Percentiles rank a stretch among this genome's conserved stretches.
Evolutionary conservation across 805 yeast species (phyloP).

Genomic region (Saitoella complicata): DNA sequence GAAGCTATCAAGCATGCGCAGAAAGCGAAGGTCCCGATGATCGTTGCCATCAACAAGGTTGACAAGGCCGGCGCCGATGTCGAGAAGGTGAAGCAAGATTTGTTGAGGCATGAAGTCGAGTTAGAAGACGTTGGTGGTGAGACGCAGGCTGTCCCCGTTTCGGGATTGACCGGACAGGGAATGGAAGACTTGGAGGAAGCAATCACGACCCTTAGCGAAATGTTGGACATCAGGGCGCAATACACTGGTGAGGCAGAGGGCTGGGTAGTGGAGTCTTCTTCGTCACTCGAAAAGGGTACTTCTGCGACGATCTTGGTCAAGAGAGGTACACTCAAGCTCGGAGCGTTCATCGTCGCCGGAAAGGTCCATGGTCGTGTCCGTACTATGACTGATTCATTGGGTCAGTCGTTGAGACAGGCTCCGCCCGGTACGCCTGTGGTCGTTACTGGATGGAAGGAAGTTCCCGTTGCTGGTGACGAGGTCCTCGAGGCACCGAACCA

Average conservation of each 20-base stretch:
- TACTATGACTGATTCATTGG: conserved; percentile 58
- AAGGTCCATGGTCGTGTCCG: conserved; percentile 71
- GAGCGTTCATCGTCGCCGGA: conserved; percentile 71
- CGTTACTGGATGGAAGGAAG: conserved; percentile 82
- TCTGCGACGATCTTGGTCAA: conserved; percentile 73
- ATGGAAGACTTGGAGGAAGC: conserved; percentile 86
- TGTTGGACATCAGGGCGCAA: conserved; percentile 60
- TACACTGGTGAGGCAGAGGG: conserved; percentile 49
- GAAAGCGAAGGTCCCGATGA: conserved; percentile 61
- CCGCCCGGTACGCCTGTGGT: conserved; percentile 84
- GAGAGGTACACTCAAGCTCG: conserved; percentile 58
- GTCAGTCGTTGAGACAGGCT: conserved; percentile 46
- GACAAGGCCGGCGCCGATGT: conserved; percentile 66
- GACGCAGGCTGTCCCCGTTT: conserved; percentile 70
- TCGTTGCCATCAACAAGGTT: conserved; percentile 86
- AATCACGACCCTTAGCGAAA: conserved; percentile 66
- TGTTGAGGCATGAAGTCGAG: conserved; percentile 61
- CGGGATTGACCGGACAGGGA: conserved; percentile 71
- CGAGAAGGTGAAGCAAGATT: conserved; percentile 61
- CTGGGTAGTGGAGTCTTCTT: conserved; percentile 74
- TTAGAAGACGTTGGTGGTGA: conserved; percentile 94
- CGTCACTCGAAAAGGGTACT: conserved; percentile 59
- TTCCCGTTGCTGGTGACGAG: conserved; percentile 83
- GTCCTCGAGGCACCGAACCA: conserved; percentile 65
- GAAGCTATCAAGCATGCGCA: conserved; percentile 92